Base-by-base conservation (phyloP, 2,329 filamentous ascomycete genomes). In the Exophiala xenobiotica region DNA sequence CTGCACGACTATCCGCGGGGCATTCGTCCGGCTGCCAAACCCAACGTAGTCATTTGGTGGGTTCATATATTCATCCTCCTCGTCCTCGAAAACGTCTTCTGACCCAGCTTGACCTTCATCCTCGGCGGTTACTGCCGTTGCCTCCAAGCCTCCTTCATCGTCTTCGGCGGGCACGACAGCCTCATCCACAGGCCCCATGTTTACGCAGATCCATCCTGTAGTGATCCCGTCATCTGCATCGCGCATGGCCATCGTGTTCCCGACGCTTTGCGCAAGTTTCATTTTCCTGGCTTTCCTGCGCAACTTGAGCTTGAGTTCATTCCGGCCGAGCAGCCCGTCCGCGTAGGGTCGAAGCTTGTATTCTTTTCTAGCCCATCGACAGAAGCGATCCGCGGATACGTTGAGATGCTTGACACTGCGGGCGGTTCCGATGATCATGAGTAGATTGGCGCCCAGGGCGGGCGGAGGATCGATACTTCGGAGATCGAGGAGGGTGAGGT, bases 201-300 rank as follows among this genome's bases (percentile, higher is more conserved):
- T 95, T 54, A 97, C 88, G 69, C 93, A 99, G 16, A 99, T 87
- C 93, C 93, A 99, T 7, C 90, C 91, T 1, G 92, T 96, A 9
- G 87, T 85, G 46, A 96, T 88, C 2, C 91, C 92, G 64, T 96
- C 89, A 61, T 96, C 91, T 1, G 79, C 74, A 41, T 79, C 79
- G 11, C 78, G 78, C 8, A 81, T 81, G 4, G 81, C 75, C 31
- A 71, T 68, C 40, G 74, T 72, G 40, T 80, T 77, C n/a, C 83
- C 82, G 0, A 82, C 81, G 53, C 81, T 87, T 11, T 88, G 90
- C 60, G 95, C 74, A 54, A 96, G 75, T 68, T 89, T 90, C 24
- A 90, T 87, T 61, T 87, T 85, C 67, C 89, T 88, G 6, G 87
- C 84, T 67, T 91, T 86, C 35, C 93, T 79, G 27, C 86, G 78